Conservation (phyloP, 371 early-diverging fungal genomes). For the Apophysomyces elegans region DNA sequence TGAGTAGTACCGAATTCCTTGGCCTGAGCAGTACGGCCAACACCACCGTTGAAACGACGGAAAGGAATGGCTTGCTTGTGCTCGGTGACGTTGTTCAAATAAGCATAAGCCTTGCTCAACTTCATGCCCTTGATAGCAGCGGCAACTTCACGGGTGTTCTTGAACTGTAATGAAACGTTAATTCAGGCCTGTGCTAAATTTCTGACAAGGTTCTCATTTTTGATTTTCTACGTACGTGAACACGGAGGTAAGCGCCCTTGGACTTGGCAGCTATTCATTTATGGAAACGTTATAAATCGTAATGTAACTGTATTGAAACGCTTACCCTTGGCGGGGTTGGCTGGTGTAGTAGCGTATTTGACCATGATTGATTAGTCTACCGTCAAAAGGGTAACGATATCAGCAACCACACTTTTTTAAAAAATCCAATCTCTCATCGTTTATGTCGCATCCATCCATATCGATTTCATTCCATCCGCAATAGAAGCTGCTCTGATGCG, state of each 20-base stretch:
- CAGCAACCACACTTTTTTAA: too few species aligned
- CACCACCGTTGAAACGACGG: slow-evolving; percentile 97
- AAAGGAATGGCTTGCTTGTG: slow-evolving; percentile 99
- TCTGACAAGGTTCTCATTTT: background rate
- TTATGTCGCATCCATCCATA: slow-evolving; percentile 4
- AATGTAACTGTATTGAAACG: background rate
- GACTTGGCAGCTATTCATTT: slow-evolving; percentile 29
- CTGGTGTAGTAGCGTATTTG: slow-evolving; percentile 48
- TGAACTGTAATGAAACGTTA: slow-evolving; percentile 54
- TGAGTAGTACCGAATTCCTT: slow-evolving; percentile 92
- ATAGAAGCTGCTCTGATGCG: too few species aligned
- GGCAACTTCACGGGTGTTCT: slow-evolving; percentile 99
- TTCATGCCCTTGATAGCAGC: slow-evolving; percentile 93
- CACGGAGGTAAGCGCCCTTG: slow-evolving; percentile 36
- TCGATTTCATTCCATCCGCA: background rate
- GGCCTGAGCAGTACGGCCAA: slow-evolving; percentile 98
- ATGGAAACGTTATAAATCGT: background rate
- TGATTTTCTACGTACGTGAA: slow-evolving; percentile 26
- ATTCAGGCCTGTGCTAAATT: background rate
- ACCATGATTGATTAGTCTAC: slow-evolving; percentile 30
- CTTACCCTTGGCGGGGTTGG: slow-evolving; percentile 44
- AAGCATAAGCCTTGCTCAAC: slow-evolving; percentile 92
- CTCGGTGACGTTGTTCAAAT: slow-evolving; percentile 94
- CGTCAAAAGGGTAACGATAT: background rate
- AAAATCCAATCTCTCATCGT: background rate